phyloP scores from a whole-genome alignment of 495 filamentous ascomycete species.

The Podospora appendiculata region DNA sequence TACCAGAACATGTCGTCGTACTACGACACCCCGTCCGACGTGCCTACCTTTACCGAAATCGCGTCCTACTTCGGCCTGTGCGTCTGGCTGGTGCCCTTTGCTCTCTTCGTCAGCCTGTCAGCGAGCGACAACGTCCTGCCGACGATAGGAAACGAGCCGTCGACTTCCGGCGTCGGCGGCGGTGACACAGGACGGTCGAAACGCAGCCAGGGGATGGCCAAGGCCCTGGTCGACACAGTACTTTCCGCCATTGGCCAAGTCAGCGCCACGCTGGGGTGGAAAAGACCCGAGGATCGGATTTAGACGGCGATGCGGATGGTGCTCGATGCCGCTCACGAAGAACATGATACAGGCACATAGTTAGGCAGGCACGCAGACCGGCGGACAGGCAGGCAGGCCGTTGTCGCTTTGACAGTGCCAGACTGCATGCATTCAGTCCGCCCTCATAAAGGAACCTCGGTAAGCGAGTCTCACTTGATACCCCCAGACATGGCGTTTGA shows the following conservation, averaged over 20 bases:
- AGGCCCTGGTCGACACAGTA: constrained; percentile 74
- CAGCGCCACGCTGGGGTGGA: constrained; percentile 61
- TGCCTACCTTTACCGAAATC: constrained; percentile 89
- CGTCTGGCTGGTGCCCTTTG: constrained; percentile 94
- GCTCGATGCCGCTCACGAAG: too few species aligned
- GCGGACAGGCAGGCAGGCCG: too few species aligned
- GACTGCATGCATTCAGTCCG: too few species aligned
- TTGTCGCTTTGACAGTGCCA: too few species aligned
- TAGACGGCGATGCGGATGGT: too few species aligned
- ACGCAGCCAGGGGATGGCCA: constrained; percentile 78
- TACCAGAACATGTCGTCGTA: constrained; percentile 42
- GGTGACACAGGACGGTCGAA: constrained; percentile 41
- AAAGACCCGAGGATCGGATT: constrained; percentile 33
- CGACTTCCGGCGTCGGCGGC: constrained; percentile 19
- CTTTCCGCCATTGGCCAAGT: constrained; percentile 66
- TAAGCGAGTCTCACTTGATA: too few species aligned
- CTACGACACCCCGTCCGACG: constrained; percentile 47
- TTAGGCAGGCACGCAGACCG: too few species aligned
- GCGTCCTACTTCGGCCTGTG: constrained; percentile 94
- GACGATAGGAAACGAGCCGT: constrained; percentile 56
- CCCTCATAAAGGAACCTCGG: too few species aligned
- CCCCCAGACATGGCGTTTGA: too few species aligned
- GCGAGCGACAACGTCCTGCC: constrained; percentile 93
- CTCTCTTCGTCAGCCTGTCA: constrained; percentile 85
- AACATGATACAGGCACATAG: too few species aligned